These are phyloP conservation scores for Hortaea sp. DNA, from an alignment of 2,329 filamentous ascomycete species.

Conservation along the genomic window DNA sequence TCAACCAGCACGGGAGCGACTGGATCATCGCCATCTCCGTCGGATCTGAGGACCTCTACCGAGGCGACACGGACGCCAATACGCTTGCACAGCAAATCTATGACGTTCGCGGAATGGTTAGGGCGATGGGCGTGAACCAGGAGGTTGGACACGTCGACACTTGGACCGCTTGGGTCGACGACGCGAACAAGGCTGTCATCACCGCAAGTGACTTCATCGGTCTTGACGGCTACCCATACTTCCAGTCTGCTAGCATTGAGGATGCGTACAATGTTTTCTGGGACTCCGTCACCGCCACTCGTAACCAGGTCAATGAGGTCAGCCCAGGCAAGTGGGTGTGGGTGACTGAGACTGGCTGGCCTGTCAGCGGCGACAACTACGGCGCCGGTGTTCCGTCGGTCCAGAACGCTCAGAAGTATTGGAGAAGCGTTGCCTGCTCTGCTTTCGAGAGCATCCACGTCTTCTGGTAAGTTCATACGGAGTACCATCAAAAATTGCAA, in stretches of 20 bases:
- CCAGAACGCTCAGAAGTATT: slow-evolving; percentile 54
- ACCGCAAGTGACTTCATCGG: slow-evolving; percentile 55
- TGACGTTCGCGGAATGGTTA: slow-evolving; percentile 44
- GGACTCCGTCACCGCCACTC: slow-evolving; percentile 25
- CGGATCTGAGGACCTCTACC: slow-evolving; percentile 59
- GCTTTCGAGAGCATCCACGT: slow-evolving; percentile 37
- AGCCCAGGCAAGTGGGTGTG: slow-evolving; percentile 15
- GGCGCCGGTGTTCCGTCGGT: slow-evolving; percentile 46
- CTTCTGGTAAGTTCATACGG: slow-evolving; percentile 7
- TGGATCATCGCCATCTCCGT: slow-evolving; percentile 57
- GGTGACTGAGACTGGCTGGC: slow-evolving; percentile 54
- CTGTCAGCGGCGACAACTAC: slow-evolving; percentile 43
- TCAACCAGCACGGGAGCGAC: slow-evolving; percentile 45
- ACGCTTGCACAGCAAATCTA: slow-evolving; percentile 38
- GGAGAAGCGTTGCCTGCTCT: slow-evolving; percentile 51
- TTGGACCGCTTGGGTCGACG: slow-evolving; percentile 41
- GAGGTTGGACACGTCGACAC: slow-evolving; percentile 59
- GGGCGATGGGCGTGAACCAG: slow-evolving; percentile 35
- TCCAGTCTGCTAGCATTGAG: slow-evolving; percentile 49
- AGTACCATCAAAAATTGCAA: background rate
- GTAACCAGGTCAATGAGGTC: slow-evolving; percentile 36
- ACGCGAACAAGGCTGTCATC: slow-evolving; percentile 50
- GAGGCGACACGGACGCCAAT: slow-evolving; percentile 34
- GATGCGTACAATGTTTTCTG: slow-evolving; percentile 47
- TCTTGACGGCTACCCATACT: slow-evolving; percentile 55